Evolutionary conservation across 257 asterid genomes (phyloP).

Genomic region (Capsicum chinense): DNA sequence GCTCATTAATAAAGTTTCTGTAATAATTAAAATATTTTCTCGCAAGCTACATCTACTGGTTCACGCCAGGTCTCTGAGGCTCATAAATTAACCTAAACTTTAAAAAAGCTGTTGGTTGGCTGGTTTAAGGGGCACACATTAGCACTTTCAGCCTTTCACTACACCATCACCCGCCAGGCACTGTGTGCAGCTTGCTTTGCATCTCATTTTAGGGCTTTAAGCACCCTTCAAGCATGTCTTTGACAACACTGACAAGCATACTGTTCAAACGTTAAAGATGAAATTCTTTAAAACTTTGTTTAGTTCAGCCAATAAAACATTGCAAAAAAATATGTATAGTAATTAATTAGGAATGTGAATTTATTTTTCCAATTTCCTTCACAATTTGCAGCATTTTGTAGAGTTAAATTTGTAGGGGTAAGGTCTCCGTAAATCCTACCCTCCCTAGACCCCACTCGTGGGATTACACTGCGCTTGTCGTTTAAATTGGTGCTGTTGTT

Average conservation of each 20-base stretch:
- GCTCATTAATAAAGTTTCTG: not conserved
- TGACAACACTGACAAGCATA: slow-evolving; percentile 6
- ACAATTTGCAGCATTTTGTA: not conserved
- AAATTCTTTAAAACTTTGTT: not conserved
- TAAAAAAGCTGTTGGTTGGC: not conserved
- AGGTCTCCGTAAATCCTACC: too few relatives aligned
- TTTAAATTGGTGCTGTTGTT: slow-evolving; percentile 25
- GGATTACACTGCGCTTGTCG: too few relatives aligned
- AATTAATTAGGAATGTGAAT: slow-evolving; percentile 15
- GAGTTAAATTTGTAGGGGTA: not conserved
- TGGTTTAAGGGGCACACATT: not conserved
- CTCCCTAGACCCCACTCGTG: too few relatives aligned
- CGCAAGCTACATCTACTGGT: not conserved
- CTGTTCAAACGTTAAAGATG: not conserved
- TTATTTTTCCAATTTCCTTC: slow-evolving; percentile 23
- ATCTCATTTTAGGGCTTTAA: not conserved
- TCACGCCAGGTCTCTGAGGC: not conserved
- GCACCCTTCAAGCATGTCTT: not conserved
- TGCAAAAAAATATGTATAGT: not conserved
- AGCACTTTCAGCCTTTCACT: not conserved
- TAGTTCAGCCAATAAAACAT: not conserved
- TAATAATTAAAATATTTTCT: slow-evolving; percentile 3
- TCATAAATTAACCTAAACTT: slow-evolving; percentile 5
- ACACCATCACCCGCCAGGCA: not conserved
- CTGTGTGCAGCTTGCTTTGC: not conserved